These are phyloP conservation scores for Aspergillus pseudoviridinutans DNA, from an alignment of 2,329 filamentous ascomycete species.

Conservation along the genomic window DNA sequence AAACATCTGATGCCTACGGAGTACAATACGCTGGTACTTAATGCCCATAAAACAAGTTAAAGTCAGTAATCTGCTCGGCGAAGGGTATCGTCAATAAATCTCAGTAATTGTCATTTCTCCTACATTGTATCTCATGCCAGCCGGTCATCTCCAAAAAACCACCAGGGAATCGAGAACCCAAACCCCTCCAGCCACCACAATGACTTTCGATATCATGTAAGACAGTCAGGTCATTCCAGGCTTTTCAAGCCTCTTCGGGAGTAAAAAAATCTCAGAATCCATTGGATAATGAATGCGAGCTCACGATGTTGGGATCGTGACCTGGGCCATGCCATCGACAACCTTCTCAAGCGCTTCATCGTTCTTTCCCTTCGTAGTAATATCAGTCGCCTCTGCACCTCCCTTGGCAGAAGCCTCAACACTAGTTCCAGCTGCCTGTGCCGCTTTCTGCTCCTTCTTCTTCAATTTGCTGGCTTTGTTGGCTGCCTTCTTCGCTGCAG, in stretches of 20 bases:
- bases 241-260: background rate
- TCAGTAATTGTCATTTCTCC: slow-evolving; percentile 1
- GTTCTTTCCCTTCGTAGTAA: slow-evolving; percentile 19
- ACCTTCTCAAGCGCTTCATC: slow-evolving; percentile 39
- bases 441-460: slow-evolving; percentile 32
- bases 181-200: background rate
- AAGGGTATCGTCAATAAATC: background rate
- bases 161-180: background rate
- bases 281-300: background rate
- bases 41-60: background rate
- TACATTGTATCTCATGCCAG: slow-evolving; percentile 6
- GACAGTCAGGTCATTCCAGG: background rate
- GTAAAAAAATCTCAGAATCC: background rate
- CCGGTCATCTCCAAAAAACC: background rate
- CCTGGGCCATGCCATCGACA: slow-evolving; percentile 40
- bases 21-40: background rate
- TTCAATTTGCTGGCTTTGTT: slow-evolving; percentile 29
- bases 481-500: slow-evolving; percentile 35
- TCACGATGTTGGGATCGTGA: slow-evolving; percentile 40
- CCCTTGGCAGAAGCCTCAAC: slow-evolving; percentile 37
- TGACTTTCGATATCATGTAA: background rate
- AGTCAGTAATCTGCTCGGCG: background rate
- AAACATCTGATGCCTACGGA: background rate
- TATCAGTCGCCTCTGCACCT: slow-evolving; percentile 24
- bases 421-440: slow-evolving; percentile 22